These are phyloP conservation scores for Fraxinus americana DNA, from an alignment of 257 asterid genomes.

Conservation along the genomic window DNA sequence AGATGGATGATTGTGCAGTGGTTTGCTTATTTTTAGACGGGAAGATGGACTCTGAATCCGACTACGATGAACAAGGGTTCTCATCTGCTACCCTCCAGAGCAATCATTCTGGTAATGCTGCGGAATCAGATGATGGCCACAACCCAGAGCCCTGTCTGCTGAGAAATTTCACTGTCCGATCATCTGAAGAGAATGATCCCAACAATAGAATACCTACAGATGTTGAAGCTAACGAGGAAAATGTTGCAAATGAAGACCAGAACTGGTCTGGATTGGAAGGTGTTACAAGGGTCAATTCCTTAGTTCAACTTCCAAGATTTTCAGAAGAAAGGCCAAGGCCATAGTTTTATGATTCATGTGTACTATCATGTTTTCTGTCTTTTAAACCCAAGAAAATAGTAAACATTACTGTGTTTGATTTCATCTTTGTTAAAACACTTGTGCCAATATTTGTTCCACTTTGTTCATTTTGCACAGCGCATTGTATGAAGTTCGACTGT, in stretches of 20 bases:
- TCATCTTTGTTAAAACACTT: slow-evolving; percentile 18
- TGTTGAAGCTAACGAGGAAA: slow-evolving; percentile 33
- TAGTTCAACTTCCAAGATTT: slow-evolving; percentile 95
- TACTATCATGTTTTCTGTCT: slow-evolving; percentile 13
- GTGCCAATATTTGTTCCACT: slow-evolving; percentile 16
- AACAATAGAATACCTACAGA: slow-evolving; percentile 41
- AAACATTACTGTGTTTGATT: slow-evolving; percentile 7
- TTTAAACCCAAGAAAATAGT: slow-evolving; percentile 22
- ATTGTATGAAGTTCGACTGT: neutral
- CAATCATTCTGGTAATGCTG: slow-evolving; percentile 71
- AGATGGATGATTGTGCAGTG: slow-evolving; percentile 97
- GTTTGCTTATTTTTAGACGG: slow-evolving; percentile 85
- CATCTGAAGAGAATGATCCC: slow-evolving; percentile 64
- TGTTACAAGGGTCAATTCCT: slow-evolving; percentile 90
- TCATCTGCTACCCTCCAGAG: slow-evolving; percentile 79
- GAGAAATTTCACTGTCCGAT: slow-evolving; percentile 76
- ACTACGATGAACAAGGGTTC: slow-evolving; percentile 75
- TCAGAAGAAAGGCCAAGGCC: slow-evolving; percentile 74
- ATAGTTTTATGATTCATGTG: slow-evolving; percentile 34
- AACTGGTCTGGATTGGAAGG: slow-evolving; percentile 98
- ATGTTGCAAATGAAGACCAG: slow-evolving; percentile 50
- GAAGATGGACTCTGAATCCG: slow-evolving; percentile 90
- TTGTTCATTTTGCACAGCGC: slow-evolving; percentile 22
- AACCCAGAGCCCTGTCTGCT: slow-evolving; percentile 70
- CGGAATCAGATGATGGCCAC: slow-evolving; percentile 85